phyloP scores from a whole-genome alignment of 192 early-diverging fungal species.

The Spizellomyces sp. region DNA sequence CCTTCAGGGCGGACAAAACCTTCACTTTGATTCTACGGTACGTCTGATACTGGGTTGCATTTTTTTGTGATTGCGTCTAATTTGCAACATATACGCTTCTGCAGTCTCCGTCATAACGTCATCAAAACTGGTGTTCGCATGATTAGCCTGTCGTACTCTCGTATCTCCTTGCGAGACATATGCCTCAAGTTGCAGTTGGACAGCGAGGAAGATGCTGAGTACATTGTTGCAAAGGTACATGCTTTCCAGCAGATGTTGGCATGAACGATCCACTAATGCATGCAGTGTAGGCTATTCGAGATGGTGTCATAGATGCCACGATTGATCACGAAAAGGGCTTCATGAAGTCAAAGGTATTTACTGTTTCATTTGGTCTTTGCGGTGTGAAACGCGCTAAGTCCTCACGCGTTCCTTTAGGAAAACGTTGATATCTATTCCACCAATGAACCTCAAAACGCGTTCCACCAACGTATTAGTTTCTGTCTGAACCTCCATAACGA shows the following conservation, averaged over 20 bases:
- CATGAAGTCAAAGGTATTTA: constrained; percentile 80
- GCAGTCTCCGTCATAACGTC: constrained; percentile 92
- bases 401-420: constrained; percentile 51
- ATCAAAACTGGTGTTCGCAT: constrained; percentile 99
- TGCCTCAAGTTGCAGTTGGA: constrained; percentile 97
- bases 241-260: not conserved
- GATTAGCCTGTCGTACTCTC: constrained; percentile 95
- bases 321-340: constrained; percentile 93
- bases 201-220: constrained; percentile 98
- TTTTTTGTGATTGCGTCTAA: constrained; percentile 5
- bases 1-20: constrained; percentile 87
- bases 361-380: not conserved
- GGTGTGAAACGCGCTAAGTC: not conserved
- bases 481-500: constrained; percentile 97
- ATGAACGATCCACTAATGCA: not conserved
- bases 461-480: constrained; percentile 92
- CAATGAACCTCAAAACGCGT: constrained; percentile 93
- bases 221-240: constrained; percentile 89
- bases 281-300: constrained; percentile 76
- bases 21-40: constrained; percentile 87
- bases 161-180: constrained; percentile 93
- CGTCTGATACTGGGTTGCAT: not conserved
- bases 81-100: constrained; percentile 8
- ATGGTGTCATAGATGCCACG: constrained; percentile 98
- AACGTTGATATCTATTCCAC: constrained; percentile 95